Evolutionary conservation across 768 basidiomycete genomes (phyloP), one percentile per base, ranked within the genome.

Genomic region (Trichaptum fuscoviolaceum): DNA sequence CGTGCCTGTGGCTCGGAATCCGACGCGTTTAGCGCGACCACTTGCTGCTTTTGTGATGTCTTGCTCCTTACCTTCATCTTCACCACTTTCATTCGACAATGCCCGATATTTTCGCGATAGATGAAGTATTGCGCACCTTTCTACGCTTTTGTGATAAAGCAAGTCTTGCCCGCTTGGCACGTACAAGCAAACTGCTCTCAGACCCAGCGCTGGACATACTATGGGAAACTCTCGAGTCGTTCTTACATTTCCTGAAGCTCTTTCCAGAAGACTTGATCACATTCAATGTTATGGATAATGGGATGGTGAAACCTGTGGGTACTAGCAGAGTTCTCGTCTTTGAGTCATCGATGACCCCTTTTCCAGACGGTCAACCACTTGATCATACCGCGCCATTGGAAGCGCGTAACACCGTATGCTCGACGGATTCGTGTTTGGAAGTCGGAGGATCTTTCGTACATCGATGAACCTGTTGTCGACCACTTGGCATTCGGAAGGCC

Each of bases 381-480:
- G 25, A 61, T 61, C 23, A 34, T 61, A 25, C 59, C 59, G 24
- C 59, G 59, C 12, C 10, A 61, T 24, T 61, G 59, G 59, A 61
- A 25, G 30, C 24, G 59, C 25, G 24, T 61, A 2, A 25, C 59
- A 9, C 30, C 30, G 4, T 61, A 61, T 34, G 59, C 59, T 17
- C 59, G 15, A 12, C 59, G 59, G 10, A 34, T 61, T 25, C 59
- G 59, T 34, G 3, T 17, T 23, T 61, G 59, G 59, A 25, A 25
- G 23, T 34, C 24, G 18, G 59, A 61, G 59, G 59, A 61, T 61
- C 59, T 61, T 9, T 61, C 59, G 18, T 61, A 61, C 59, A 61
- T 61, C 23, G 59, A 61, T 61, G 59, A 61, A 34, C 12, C 59
- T 2, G 30, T 61, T 17, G 59, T 61, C 59, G 59, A 61, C 59